Percentiles rank a stretch among this genome's conserved stretches.
These are phyloP conservation scores for Mucor ambiguus DNA, from an alignment of 371 early-diverging fungal species.

Conservation along the genomic window DNA sequence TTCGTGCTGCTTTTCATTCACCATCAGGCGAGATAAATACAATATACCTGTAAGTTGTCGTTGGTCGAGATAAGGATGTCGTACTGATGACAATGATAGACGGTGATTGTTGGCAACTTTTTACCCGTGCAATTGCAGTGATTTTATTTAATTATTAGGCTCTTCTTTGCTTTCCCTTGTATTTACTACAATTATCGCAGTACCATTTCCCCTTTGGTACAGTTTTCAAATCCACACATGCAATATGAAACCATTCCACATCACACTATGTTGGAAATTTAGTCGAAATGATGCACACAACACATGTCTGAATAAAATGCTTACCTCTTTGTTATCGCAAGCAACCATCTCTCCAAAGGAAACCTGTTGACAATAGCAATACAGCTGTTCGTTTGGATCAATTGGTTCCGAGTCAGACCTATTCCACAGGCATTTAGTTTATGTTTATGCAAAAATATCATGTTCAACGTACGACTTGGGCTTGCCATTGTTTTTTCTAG, in stretches of 20 bases:
- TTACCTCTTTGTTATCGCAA: constrained; percentile 92
- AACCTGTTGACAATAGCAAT: constrained; percentile 94
- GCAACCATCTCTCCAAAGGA: constrained; percentile 98
- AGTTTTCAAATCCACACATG: constrained; percentile 85
- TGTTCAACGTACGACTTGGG: constrained; percentile 16
- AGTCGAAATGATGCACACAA: not conserved
- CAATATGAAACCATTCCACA: constrained; percentile 96
- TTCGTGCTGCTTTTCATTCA: constrained; percentile 91
- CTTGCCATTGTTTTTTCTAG: constrained; percentile 21
- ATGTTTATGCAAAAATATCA: not conserved
- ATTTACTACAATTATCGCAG: constrained; percentile 71
- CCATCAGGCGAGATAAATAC: constrained; percentile 90
- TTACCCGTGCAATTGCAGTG: constrained; percentile 30
- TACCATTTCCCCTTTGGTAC: constrained; percentile 94
- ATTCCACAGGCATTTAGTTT: not conserved
- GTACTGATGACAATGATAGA: constrained; percentile 36
- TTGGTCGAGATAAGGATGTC: not conserved
- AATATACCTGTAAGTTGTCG: constrained; percentile 64
- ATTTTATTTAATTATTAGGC: constrained; percentile 4
- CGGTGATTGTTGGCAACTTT: constrained; percentile 84
- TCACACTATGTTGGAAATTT: constrained; percentile 64
- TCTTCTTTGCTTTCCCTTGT: constrained; percentile 26
- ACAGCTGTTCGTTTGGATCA: constrained; percentile 95
- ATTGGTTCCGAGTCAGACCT: constrained; percentile 66
- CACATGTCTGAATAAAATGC: constrained; percentile 11